Conservation (phyloP, 2,329 filamentous ascomycete species). For the Alternaria metachromatica region DNA sequence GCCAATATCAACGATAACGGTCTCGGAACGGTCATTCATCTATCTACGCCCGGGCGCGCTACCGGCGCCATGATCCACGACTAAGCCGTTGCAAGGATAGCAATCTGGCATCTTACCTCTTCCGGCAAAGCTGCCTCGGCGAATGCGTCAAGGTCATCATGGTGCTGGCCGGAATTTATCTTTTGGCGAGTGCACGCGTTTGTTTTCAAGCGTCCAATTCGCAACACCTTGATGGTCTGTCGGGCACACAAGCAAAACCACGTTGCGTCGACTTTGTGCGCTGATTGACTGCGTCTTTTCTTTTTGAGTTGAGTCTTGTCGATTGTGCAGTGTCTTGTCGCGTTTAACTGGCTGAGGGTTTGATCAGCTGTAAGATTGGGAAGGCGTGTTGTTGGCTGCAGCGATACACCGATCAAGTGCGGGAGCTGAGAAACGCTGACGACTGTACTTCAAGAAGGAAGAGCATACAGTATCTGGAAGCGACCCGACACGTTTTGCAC, state of each 20-base stretch:
- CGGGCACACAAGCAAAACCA: slow-evolving; percentile 11
- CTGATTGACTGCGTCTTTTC: neutral
- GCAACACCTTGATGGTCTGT: slow-evolving; percentile 23
- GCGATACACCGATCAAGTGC: neutral
- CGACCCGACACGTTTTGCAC: neutral
- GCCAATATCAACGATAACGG: slow-evolving; percentile 4
- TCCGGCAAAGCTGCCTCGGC: slow-evolving; percentile 18
- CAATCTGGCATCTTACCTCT: neutral
- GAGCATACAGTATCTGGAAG: neutral
- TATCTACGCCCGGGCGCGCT: slow-evolving; percentile 9
- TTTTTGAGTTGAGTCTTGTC: neutral
- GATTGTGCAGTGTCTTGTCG: neutral
- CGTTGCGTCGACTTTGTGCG: slow-evolving; percentile 1
- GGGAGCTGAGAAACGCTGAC: neutral
- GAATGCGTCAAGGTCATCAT: slow-evolving; percentile 25
- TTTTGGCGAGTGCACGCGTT: slow-evolving; percentile 10
- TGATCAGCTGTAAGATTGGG: neutral
- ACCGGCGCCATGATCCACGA: slow-evolving; percentile 16
- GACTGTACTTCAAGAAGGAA: neutral
- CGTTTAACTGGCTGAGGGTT: neutral
- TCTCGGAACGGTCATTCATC: neutral
- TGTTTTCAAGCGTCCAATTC: slow-evolving; percentile 17
- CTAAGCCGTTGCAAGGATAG: slow-evolving; percentile 12
- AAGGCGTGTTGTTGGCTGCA: neutral
- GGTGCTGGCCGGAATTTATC: slow-evolving; percentile 23